phyloP scores from a whole-genome alignment of 2,329 filamentous ascomycete genomes.

The Fusarium transvaalense region DNA sequence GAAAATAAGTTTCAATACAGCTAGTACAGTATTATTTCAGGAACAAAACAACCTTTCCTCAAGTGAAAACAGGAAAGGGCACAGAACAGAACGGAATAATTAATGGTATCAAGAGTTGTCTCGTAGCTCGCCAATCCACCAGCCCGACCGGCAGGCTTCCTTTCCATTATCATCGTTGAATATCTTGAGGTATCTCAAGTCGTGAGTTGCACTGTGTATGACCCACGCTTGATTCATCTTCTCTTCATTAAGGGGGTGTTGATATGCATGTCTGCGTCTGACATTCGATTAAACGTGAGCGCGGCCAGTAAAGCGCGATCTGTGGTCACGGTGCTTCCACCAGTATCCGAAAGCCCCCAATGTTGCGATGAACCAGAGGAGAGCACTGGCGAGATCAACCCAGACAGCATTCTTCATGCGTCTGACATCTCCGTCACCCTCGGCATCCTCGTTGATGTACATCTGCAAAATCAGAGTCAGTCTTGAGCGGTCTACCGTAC shows the following conservation, averaged over 20 bases:
- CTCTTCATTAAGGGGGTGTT: slow-evolving; percentile 1
- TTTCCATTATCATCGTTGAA: not conserved
- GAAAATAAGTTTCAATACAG: slow-evolving; percentile 19
- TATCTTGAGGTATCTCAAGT: slow-evolving; percentile 6
- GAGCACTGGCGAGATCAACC: slow-evolving; percentile 80
- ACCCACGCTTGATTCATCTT: slow-evolving; percentile 6
- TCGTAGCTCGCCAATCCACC: slow-evolving; percentile 6
- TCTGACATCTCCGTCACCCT: slow-evolving; percentile 72
- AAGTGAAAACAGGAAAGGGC: not conserved
- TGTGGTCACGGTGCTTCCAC: slow-evolving; percentile 65
- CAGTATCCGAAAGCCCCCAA: slow-evolving; percentile 69
- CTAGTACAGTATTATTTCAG: slow-evolving; percentile 24
- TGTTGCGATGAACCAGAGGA: slow-evolving; percentile 79
- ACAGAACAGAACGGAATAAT: not conserved
- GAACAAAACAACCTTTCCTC: slow-evolving; percentile 16
- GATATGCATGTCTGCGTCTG: not conserved
- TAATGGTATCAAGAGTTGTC: slow-evolving; percentile 24
- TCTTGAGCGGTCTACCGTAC: slow-evolving; percentile 7
- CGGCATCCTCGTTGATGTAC: slow-evolving; percentile 77
- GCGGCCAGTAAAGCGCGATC: slow-evolving; percentile 70
- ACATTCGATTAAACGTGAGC: slow-evolving; percentile 60
- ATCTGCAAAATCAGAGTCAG: slow-evolving; percentile 57
- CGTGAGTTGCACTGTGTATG: slow-evolving; percentile 11
- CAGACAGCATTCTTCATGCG: slow-evolving; percentile 91
- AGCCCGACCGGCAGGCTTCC: slow-evolving; percentile 35